Percentiles rank a stretch among this genome's conserved stretches.
These are phyloP conservation scores for Brachypodium distachyon DNA, from an alignment of 202 grass and related monocot genomes.

Conservation along the genomic window DNA sequence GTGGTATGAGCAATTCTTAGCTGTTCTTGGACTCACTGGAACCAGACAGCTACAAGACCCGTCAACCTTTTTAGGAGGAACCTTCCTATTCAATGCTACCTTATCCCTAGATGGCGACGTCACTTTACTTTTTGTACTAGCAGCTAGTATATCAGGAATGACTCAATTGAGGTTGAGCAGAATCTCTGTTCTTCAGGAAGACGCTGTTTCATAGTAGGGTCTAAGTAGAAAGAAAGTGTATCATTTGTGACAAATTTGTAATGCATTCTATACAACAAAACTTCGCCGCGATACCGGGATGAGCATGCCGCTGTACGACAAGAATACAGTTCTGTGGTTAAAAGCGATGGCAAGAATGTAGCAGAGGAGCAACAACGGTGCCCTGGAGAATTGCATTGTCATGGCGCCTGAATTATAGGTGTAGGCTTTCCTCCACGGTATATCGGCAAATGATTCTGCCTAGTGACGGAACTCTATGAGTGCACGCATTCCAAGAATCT, in stretches of 20 bases:
- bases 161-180: background rate
- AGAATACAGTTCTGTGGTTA: background rate
- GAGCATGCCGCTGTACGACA: background rate
- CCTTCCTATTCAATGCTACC: background rate
- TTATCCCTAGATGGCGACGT: background rate
- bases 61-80: conserved; percentile 1
- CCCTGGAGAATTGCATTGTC: too few relatives aligned
- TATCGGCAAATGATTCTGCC: conserved; percentile 19
- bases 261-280: conserved; percentile 44
- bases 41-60: background rate
- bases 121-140: background rate
- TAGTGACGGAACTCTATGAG: conserved; percentile 8
- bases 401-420: background rate
- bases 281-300: background rate
- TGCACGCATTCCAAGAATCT: conserved; percentile 15
- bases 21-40: background rate
- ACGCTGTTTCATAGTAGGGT: background rate
- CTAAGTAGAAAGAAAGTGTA: background rate
- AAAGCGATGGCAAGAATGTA: background rate
- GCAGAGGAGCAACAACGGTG: background rate
- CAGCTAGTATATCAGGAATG: background rate
- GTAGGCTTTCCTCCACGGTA: conserved; percentile 1
- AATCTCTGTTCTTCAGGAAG: background rate
- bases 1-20: background rate
- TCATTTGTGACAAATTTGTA: background rate